These are phyloP conservation scores for Coniferiporia weirii DNA, from an alignment of 1,284 basidiomycete species.

Conservation along the genomic window DNA sequence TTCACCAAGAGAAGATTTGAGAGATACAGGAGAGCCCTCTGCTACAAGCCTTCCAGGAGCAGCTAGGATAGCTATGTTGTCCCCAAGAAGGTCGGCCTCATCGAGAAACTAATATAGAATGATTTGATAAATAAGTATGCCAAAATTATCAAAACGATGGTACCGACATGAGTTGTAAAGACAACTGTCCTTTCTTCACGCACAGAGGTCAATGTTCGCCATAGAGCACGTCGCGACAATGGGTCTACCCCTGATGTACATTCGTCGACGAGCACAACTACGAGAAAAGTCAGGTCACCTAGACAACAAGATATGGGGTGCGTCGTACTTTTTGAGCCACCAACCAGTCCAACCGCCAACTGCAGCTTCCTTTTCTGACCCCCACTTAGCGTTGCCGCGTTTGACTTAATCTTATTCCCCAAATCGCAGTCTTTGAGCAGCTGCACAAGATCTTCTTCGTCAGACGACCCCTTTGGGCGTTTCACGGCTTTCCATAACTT, in stretches of 20 bases:
- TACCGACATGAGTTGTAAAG: constrained; percentile 62
- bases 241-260: constrained; percentile 81
- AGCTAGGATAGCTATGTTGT: constrained; percentile 69
- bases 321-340: constrained; percentile 57
- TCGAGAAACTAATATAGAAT: constrained; percentile 54
- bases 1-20: constrained; percentile 68
- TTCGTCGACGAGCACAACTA: constrained; percentile 72
- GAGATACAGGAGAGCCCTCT: constrained; percentile 62
- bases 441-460: constrained; percentile 53
- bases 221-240: constrained; percentile 69
- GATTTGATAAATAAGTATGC: not conserved
- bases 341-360: constrained; percentile 70
- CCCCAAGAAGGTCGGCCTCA: constrained; percentile 75
- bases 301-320: constrained; percentile 3
- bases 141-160: not conserved
- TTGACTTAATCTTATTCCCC: constrained; percentile 58
- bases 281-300: constrained; percentile 5
- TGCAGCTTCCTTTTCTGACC: constrained; percentile 82
- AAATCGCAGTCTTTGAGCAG: constrained; percentile 69
- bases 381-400: constrained; percentile 63
- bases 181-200: constrained; percentile 61
- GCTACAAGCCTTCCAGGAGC: constrained; percentile 73
- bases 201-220: constrained; percentile 66
- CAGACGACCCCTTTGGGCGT: constrained; percentile 42
- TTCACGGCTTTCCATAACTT: constrained; percentile 73